Evolutionary conservation across 805 yeast species (phyloP).

Genomic region (Saturnispora galanensis): DNA sequence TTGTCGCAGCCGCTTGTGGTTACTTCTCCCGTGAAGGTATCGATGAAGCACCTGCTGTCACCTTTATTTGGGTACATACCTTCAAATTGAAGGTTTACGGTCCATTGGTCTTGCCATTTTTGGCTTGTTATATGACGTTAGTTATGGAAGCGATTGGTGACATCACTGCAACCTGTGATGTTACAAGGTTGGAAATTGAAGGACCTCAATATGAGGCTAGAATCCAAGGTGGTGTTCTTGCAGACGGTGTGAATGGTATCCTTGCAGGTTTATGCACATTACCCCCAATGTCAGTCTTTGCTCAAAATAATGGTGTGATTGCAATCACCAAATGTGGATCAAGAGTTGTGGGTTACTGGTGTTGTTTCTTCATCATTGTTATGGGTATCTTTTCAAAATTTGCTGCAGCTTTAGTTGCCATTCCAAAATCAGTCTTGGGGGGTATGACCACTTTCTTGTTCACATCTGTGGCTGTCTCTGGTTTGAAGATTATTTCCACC

Average conservation of each 20-base stretch:
- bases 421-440: constrained; percentile 72
- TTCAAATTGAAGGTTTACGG: constrained; percentile 70
- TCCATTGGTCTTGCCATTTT: constrained; percentile 75
- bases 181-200: constrained; percentile 73
- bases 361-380: constrained; percentile 55
- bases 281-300: constrained; percentile 88
- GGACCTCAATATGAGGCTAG: constrained; percentile 76
- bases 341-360: constrained; percentile 52
- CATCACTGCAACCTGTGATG: constrained; percentile 89
- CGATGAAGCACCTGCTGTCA: constrained; percentile 66
- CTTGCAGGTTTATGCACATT: constrained; percentile 70
- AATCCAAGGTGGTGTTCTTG: constrained; percentile 86
- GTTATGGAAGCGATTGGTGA: constrained; percentile 96
- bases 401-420: constrained; percentile 80
- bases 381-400: constrained; percentile 87
- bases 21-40: constrained; percentile 56
- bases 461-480: constrained; percentile 51
- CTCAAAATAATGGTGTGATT: constrained; percentile 93
- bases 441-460: constrained; percentile 67
- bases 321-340: constrained; percentile 88
- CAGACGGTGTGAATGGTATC: constrained; percentile 73
- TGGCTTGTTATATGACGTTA: constrained; percentile 71
- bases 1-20: constrained; percentile 85
- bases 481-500: constrained; percentile 43
- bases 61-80: constrained; percentile 83